Base-by-base conservation (phyloP, 2,329 filamentous ascomycete genomes). In the Didymella glomerata region DNA sequence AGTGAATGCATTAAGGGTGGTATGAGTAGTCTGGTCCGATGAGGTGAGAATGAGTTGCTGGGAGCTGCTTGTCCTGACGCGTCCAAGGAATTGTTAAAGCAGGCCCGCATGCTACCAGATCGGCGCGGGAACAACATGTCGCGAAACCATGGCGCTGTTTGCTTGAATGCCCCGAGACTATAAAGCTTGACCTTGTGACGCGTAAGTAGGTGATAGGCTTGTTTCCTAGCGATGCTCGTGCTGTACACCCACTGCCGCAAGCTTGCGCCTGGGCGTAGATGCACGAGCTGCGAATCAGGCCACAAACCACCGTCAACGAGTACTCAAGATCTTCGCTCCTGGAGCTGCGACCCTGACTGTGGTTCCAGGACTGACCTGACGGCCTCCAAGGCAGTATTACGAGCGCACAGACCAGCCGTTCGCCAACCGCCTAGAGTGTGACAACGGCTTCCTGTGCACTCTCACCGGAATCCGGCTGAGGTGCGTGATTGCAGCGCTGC, bases 361-460 rank as follows among this genome's bases (percentile, higher is more conserved):
- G 25, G 41, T 36, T 49, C 40, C 20, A 42, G 16, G 6, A 25
- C 5, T 32, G 27, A 38, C n/a, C 18, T 52, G 68, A 72, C 70
- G 70, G 68, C 65, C 57, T 64, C 51, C 63, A 65, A 62, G 38
- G 54, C 57, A 56, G 62, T 57, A 65, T 63, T 45, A 54, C 57
- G 54, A 61, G 57, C 36, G 74, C 74, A 76, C 73, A 64, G 73
- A 56, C 72, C 73, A 75, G 64, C 66, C 48, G 75, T 77, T 76
- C 71, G 57, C 68, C 56, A 44, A 57, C 69, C 63, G 67, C 67
- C 60, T 62, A 52, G 66, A 50, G 69, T 71, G 67, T 67, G 70
- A 72, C 72, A 65, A 60, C 68, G 57, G 66, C 63, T 65, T 66
- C 52, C 65, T 65, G 71, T 72, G 62, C 62, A 47, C 61, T 62